Base-by-base conservation (phyloP, 1,284 basidiomycete genomes). In the Irpex lacteus region DNA sequence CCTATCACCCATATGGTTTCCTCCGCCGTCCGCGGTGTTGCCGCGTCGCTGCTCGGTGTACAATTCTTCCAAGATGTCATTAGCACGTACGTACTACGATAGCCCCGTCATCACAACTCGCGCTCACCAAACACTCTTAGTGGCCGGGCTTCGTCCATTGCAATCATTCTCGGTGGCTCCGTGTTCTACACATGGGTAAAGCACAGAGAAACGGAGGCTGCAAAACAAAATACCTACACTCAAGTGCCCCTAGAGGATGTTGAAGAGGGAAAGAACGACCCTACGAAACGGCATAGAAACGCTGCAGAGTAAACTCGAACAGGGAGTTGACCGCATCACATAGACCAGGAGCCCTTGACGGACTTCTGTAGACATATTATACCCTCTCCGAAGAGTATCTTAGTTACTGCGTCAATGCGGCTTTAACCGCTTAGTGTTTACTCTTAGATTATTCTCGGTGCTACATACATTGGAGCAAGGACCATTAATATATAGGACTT, bases 1-100 rank as follows among this genome's bases (percentile, higher is more conserved):
- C 94, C 94, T 13, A 93, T 95, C 73, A 95, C 94, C 1, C 94
- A 96, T 75, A 96, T 96, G 94, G 81, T 95, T 37, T 94, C 92
- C 6, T 93, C 92, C 11, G 92, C 93, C 54, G 90, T 92, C 32
- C 89, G 88, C 52, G 92, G 92, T 18, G 94, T 95, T 32, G 86
- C 92, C 0, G 90, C 88, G 13, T 92, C 92, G 1, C 72, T 93
- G 56, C 81, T 95, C 15, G 91, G 87, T 36, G 81, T 90, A 73
- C 89, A 83, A 85, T 68, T 92, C 13, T 95, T 95, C 78, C 70
- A 78, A 19, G 94, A 96, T 59, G 72, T 90, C 63, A 86, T 96
- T 67, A 89, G 89, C 5, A 81, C 78, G 92, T 90, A 73, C 70
- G 88, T 81, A n/a, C 34, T 34, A 60, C 57, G 13, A 38, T 34